Evolutionary conservation across 768 basidiomycete genomes (phyloP).

Genomic region (Serendipita sp.): DNA sequence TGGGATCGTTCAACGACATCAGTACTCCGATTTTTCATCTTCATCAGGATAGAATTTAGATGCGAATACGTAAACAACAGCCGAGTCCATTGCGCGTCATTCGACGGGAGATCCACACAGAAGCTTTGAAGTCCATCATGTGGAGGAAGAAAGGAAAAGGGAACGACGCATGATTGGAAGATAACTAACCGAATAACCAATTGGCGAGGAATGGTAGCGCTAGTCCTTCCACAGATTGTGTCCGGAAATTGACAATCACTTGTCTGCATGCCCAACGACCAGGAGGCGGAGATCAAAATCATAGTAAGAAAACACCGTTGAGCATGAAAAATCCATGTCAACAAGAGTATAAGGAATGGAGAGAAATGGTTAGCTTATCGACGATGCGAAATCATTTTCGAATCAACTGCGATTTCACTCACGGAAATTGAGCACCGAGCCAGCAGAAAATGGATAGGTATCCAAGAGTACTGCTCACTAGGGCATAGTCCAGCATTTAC

Average conservation of each 20-base stretch:
- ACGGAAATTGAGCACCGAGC: conserved; percentile 84
- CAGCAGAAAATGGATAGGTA: conserved; percentile 61
- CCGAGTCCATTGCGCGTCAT: background rate
- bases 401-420: conserved; percentile 23
- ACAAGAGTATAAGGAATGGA: conserved; percentile 8
- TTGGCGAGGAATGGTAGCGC: conserved; percentile 86
- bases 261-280: conserved; percentile 34
- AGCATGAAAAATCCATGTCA: background rate
- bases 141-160: background rate
- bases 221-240: conserved; percentile 75
- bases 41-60: background rate
- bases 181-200: conserved; percentile 72
- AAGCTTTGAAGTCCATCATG: background rate
- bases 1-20: conserved; percentile 18
- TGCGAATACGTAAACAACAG: no score
- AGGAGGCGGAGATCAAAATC: background rate
- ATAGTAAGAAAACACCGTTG: background rate
- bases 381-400: background rate
- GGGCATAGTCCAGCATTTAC: conserved; percentile 6
- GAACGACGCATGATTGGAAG: background rate
- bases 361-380: background rate
- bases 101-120: background rate
- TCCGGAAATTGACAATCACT: conserved; percentile 59
- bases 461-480: conserved; percentile 28
- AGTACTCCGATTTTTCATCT: no score